phyloP scores from a whole-genome alignment of 805 yeast genomes.

The Starmera pachycereana region DNA sequence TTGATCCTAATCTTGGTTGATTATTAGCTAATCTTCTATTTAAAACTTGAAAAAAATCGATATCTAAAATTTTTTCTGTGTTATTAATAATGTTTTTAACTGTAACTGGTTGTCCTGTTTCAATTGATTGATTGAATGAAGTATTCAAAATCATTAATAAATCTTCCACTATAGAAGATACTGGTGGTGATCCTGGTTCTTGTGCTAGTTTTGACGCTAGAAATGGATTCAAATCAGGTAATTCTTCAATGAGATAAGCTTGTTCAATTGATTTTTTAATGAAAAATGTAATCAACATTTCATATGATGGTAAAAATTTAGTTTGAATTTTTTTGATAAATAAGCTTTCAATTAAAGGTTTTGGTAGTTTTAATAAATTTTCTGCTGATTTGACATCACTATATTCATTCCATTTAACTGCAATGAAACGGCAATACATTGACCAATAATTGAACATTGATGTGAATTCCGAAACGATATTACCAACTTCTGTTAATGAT shows the following conservation, averaged over 20 bases:
- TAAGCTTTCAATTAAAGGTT: slow-evolving; percentile 40
- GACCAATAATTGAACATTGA: slow-evolving; percentile 81
- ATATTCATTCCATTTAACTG: slow-evolving; percentile 54
- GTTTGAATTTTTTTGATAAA: slow-evolving; percentile 45
- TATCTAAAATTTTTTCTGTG: slow-evolving; percentile 48
- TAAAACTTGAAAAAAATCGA: slow-evolving; percentile 51
- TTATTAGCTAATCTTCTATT: slow-evolving; percentile 34
- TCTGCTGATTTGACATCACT: slow-evolving; percentile 14
- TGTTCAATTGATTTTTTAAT: slow-evolving; percentile 72
- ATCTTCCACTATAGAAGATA: slow-evolving; percentile 83
- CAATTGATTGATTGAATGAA: slow-evolving; percentile 52
- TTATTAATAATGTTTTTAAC: slow-evolving; percentile 45
- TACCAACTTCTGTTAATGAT: slow-evolving; percentile 58
- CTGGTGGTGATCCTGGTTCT: slow-evolving; percentile 50
- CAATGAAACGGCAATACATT: slow-evolving; percentile 62
- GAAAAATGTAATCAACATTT: slow-evolving; percentile 52
- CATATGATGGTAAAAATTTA: slow-evolving; percentile 52
- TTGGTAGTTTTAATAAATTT: slow-evolving; percentile 30
- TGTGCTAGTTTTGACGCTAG: slow-evolving; percentile 13
- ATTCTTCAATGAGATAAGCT: slow-evolving; percentile 68
- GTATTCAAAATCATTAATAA: slow-evolving; percentile 62
- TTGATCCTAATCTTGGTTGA: slow-evolving; percentile 29
- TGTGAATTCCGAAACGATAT: slow-evolving; percentile 57
- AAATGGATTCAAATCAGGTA: slow-evolving; percentile 44
- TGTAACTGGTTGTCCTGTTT: slow-evolving; percentile 55